Conservation (phyloP, 345 rosid species). For the sweet orange (Citrus sinensis) region DVS_A1.0 CM039169.1:438501-439000, state of each 20-base stretch:
- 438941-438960: constrained; percentile 88
- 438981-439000: constrained; percentile 87
- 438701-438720: constrained; percentile 33
- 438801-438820: constrained; percentile 67
- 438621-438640: constrained; percentile 63
- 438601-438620: constrained; percentile 61
- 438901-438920: constrained; percentile 85
- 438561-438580: constrained; percentile 84
- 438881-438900: constrained; percentile 94
- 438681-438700: constrained; percentile 75
- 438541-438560: constrained; percentile 59
- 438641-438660: constrained; percentile 67
- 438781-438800: constrained; percentile 88
- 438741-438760: constrained; percentile 84
- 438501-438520: constrained; percentile 77
- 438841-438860: constrained; percentile 80
- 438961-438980: constrained; percentile 96
- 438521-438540: constrained; percentile 68
- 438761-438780: constrained; percentile 87
- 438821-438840: constrained; percentile 60
- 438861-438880: constrained; percentile 81
- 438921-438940: constrained; percentile 64
- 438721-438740: constrained; percentile 56
- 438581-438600: constrained; percentile 86
- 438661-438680: constrained; percentile 69